Percentiles rank a stretch among this genome's conserved stretches.
Evolutionary conservation across 2,329 filamentous ascomycete genomes (phyloP).

Genomic region (Apiospora koreana): DNA sequence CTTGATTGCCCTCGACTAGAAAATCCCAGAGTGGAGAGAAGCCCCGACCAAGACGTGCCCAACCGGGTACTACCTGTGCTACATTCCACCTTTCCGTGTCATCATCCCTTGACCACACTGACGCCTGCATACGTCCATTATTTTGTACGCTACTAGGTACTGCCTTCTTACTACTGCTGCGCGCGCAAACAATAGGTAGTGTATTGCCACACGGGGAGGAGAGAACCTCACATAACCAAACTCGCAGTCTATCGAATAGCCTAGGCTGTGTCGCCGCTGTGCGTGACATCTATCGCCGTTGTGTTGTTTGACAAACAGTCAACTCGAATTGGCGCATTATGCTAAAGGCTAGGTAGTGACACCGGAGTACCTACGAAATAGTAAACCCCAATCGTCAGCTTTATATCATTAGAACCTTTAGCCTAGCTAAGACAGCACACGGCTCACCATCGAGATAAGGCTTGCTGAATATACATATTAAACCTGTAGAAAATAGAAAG

Average conservation of each 20-base stretch:
- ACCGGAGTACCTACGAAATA: not conserved
- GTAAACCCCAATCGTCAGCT: not conserved
- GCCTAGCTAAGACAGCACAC: not conserved
- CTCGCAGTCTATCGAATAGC: not conserved
- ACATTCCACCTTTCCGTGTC: not conserved
- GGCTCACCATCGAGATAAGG: slow-evolving; percentile 3
- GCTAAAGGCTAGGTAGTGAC: no score
- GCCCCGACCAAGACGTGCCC: not conserved
- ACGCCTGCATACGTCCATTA: not conserved
- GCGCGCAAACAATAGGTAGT: not conserved
- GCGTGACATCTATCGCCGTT: not conserved
- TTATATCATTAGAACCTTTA: not conserved
- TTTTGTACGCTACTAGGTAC: no score
- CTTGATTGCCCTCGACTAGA: not conserved
- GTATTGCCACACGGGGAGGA: not conserved
- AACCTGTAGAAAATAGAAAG: not conserved
- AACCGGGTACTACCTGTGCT: slow-evolving; percentile 5
- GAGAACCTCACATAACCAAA: not conserved
- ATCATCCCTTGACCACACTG: not conserved
- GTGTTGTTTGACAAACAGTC: not conserved
- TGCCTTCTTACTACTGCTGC: not conserved
- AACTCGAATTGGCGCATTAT: not conserved
- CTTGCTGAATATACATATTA: not conserved
- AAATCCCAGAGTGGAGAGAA: slow-evolving; percentile 5
- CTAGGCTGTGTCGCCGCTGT: no score